Base-by-base conservation (phyloP, 2,329 filamentous ascomycete species). In the Aphanocladium album region DNA sequence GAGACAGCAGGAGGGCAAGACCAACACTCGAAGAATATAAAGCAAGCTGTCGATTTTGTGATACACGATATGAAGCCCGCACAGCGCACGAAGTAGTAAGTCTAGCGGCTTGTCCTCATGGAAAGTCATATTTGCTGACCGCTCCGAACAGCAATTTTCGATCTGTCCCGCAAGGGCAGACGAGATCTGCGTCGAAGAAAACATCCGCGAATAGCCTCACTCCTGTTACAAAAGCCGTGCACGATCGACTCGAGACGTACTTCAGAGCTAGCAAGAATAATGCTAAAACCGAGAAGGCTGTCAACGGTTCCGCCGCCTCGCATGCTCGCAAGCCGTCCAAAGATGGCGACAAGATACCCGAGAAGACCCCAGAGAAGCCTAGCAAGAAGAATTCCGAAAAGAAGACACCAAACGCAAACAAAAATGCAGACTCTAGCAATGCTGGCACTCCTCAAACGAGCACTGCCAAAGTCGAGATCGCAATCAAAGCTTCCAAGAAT, bases 1-100 rank as follows among this genome's bases (percentile, higher is more conserved):
- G 90, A 93, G 71, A 86, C 88, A 62, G 75, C 79, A 45, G 19
- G 30, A 16, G 82, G 78, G 63, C 76, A 83, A 25, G 77, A 80
- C 52, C 80, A 83, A 47, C 80, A 81, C 33, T 87, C 89, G 21
- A 83, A 84, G 69, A 83, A 85, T 64, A 77, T 93, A 51, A 87
- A 90, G 66, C 85, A 88, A 66, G 88, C 87, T 12, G 80, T 93
- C 50, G 83, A 89, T 67, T 87, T 93, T 71, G 79, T 97, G 33
- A 84, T 90, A 61, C 85, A 87, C 64, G 82, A 96, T 45, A 74
- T 97, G 60, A 86, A 87, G 69, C 83, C 86, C 1, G 83, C 87
- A n/a, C 86, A 87, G 63, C 78, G 89, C 64, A 88, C 89, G 11
- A 77, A 88, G 68, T 90, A 84, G 88, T 90, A 75, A 71, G 79